Evolutionary conservation across 202 grass and related monocot species (phyloP).

Genomic region (Panicum virgatum): DNA sequence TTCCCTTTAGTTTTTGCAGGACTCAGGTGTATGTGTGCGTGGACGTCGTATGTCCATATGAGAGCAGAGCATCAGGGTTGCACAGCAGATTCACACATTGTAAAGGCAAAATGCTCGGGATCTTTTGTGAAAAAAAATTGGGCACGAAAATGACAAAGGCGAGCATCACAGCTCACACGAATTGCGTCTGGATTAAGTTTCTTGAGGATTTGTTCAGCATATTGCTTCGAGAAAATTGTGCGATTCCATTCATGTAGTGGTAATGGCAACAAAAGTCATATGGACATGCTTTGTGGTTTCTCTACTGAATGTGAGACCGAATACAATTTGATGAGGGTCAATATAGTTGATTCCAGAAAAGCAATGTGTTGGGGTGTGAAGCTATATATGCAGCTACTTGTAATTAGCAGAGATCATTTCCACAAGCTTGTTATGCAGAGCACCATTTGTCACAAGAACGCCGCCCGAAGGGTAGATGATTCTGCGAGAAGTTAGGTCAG

Average conservation of each 20-base stretch:
- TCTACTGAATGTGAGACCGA: background rate
- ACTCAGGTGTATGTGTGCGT: slow-evolving; percentile 25
- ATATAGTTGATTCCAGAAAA: background rate
- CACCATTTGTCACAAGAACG: slow-evolving; percentile 77
- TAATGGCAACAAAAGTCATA: slow-evolving; percentile 3
- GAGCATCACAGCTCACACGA: background rate
- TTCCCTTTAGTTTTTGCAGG: slow-evolving; percentile 1
- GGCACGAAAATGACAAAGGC: background rate
- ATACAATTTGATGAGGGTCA: background rate
- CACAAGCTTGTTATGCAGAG: slow-evolving; percentile 62
- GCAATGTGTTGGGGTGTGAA: background rate
- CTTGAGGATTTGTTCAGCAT: background rate
- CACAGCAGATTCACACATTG: slow-evolving; percentile 40
- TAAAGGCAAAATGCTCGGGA: slow-evolving; percentile 17
- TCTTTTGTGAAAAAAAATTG: background rate
- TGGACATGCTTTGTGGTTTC: background rate
- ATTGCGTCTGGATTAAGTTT: slow-evolving; percentile 28
- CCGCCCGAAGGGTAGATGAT: slow-evolving; percentile 78
- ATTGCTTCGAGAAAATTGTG: background rate
- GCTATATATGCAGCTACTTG: slow-evolving; percentile 27
- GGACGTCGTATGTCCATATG: slow-evolving; percentile 24
- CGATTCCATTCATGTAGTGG: background rate
- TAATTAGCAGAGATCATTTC: slow-evolving; percentile 73
- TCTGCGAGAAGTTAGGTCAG: slow-evolving; percentile 72
- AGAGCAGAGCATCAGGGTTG: slow-evolving; percentile 22